Base-by-base conservation (phyloP, 2,329 filamentous ascomycete genomes). In the Ascochyta pisi region DNA sequence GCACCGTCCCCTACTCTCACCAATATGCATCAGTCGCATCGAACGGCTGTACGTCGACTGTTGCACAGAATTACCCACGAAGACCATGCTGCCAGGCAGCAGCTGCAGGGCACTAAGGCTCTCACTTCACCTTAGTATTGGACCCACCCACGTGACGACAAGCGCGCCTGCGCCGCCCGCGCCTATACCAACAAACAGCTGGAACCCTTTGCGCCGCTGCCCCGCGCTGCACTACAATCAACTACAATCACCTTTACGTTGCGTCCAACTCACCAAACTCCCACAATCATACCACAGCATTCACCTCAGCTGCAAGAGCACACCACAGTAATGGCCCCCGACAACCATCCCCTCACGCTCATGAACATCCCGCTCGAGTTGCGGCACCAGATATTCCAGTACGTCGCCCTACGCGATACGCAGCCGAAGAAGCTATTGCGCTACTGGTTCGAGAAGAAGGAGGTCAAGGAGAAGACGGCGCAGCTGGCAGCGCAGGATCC, bases 381-480 rank as follows among this genome's bases (percentile, higher is more conserved):
- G 23, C 69, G 73, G 34, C 63, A 73, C 42, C 47, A 48, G 15
- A 69, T 75, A 57, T 76, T 68, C 60, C 50, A 62, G 44, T 44
- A 62, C 22, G 57, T 62, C 6, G 57, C 67, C 27, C 47, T 27
- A 6, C 61, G 67, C 40, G 44, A 62, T 6, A 27, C 48, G 6
- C 50, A 64, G 51, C 62, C 70, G 6, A 63, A 68, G 50, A 63
- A 65, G 51, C 47, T 74, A 10, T 59, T 76, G 22, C 65, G 66
- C 38, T 60, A 65, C 38, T 76, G 73, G 73, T 74, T 76, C 53
- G 73, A 75, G 63, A 73, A 66, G 64, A 61, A 63, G 41, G 73
- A 75, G 22, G 39, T 68, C 38, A 61, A 60, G 29, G 50, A 62
- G 50, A 40, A 56, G 7, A 55, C 65, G 6, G 66, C 63, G 13